Base-by-base conservation (phyloP, 2,329 filamentous ascomycete species). In the Septoria petroselini region DNA sequence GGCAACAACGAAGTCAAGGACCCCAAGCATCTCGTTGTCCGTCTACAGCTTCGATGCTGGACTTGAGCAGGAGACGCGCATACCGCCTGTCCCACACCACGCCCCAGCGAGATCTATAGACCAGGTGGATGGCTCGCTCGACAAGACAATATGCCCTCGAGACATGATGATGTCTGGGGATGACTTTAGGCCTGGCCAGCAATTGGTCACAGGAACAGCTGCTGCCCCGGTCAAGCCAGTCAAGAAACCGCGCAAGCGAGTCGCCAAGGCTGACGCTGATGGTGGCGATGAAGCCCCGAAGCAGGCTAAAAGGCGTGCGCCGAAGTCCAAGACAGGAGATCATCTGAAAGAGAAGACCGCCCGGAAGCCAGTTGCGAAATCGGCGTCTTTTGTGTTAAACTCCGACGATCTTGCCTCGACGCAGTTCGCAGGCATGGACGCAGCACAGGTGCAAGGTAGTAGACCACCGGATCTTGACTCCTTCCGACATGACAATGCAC, bases 331-430 rank as follows among this genome's bases (percentile, higher is more conserved):
- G 23, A 9, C 23, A 27, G 23, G 23, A 5, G 9, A 27, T 27
- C 5, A 27, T 27, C 23, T 41, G 11, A 15, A 33, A 4, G 33
- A 34, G 17, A 58, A 54, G 54, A 58, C 54, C 41, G 18, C 60
- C 6, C 48, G 52, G 23, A 61, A 59, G 53, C 41, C 47, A 15
- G 27, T 57, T 7, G 43, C 52, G 8, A 65, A 63, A 43, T 65
- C 62, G 3, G 61, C 54, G 25, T 58, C 57, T 5, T 58, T 62
- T 34, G 58, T 65, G 7, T 37, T 65, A 19, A 60, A 65, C 35
- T 63, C 62, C 2, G 62, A 65, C 35, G 62, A 65, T 34, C 50
- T 48, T 30, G 54, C 46, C 11, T 45, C 49, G 15, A 57, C 50
- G 19, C 50, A 53, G 30, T 52, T 52, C 17, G 49, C 49, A 12